Evolutionary conservation across 106 monocot genomes (phyloP).

Genomic region (Dioscorea dumetorum): DNA sequence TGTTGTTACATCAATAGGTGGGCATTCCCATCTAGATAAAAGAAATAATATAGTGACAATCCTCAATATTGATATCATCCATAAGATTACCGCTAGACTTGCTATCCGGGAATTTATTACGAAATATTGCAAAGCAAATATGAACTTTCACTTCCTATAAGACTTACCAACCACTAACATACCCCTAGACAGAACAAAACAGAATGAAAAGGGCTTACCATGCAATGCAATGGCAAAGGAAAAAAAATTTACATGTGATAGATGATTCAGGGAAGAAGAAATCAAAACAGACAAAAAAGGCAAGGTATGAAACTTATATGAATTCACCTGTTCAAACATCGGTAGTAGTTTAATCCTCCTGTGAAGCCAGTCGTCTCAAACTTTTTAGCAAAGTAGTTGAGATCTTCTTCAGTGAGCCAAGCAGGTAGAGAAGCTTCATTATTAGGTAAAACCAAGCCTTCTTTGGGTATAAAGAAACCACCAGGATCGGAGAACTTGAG

Average conservation of each 20-base stretch:
- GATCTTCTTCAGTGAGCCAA: not conserved
- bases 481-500: not conserved
- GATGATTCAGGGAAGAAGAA: too few species aligned
- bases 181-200: slow-evolving; percentile 2
- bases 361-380: slow-evolving; percentile 3
- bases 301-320: not conserved
- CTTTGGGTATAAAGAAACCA: not conserved
- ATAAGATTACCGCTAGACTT: slow-evolving; percentile 2
- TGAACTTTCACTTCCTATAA: slow-evolving; percentile 1
- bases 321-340: not conserved
- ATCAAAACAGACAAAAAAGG: not conserved
- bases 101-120: not conserved
- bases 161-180: not conserved
- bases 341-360: not conserved
- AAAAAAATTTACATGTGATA: not conserved
- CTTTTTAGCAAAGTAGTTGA: not conserved
- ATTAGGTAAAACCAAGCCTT: not conserved
- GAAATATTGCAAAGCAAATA: not conserved
- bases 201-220: slow-evolving; percentile 1
- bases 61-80: slow-evolving; percentile 6
- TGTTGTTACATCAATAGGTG: too few species aligned
- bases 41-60: not conserved
- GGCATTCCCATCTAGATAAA: too few species aligned
- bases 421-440: not conserved
- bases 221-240: not conserved